Percentiles rank a stretch among this genome's conserved stretches.
These are phyloP conservation scores for Ophiostoma australiae DNA, from an alignment of 2,329 filamentous ascomycete species.

Conservation along the genomic window DNA sequence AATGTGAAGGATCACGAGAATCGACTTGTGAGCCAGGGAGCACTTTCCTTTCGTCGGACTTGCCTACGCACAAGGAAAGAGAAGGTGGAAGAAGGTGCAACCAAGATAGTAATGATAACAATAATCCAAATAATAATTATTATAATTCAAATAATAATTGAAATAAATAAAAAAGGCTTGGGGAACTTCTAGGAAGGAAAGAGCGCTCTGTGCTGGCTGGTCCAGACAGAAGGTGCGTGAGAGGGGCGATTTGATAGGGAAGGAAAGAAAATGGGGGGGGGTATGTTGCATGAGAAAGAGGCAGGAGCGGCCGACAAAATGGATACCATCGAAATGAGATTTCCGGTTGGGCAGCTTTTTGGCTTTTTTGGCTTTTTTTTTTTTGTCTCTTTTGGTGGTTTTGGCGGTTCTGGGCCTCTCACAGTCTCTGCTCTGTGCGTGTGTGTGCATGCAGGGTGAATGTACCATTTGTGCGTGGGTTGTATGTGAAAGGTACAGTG, in stretches of 20 bases:
- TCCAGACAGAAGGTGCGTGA: constrained; percentile 23
- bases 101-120: constrained; percentile 15
- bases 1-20: constrained; percentile 14
- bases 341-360: constrained; percentile 27
- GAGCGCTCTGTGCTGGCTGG: constrained; percentile 22
- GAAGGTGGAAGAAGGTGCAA: constrained; percentile 1
- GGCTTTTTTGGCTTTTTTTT: not conserved
- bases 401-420: constrained; percentile 13
- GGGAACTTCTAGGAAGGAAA: constrained; percentile 21
- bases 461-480: not conserved
- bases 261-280: constrained; percentile 18
- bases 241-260: constrained; percentile 29
- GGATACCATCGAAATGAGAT: constrained; percentile 27
- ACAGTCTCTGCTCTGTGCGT: constrained; percentile 1
- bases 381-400: constrained; percentile 6
- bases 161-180: constrained; percentile 2
- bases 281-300: constrained; percentile 23
- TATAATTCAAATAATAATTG: not conserved
- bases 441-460: not conserved
- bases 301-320: constrained; percentile 25
- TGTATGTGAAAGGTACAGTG: not conserved
- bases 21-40: not conserved
- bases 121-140: not conserved
- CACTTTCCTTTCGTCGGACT: constrained; percentile 18
- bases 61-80: constrained; percentile 15